Conservation (phyloP, 768 basidiomycete genomes). For the Xerocomus spinulosus region DNA sequence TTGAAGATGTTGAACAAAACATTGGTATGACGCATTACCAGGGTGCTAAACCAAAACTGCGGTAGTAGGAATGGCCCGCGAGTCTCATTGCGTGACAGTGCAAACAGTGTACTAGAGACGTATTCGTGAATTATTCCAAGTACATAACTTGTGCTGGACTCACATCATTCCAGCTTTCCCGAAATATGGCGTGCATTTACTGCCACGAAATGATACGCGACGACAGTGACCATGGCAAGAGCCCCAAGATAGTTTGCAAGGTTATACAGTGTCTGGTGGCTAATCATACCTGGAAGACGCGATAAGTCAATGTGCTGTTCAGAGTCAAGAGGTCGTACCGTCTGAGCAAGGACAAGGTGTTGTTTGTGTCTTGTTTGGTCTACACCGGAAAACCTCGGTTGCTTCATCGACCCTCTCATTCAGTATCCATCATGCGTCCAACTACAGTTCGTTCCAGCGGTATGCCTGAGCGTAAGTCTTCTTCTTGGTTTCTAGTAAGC, state of each 20-base stretch:
- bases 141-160: neutral
- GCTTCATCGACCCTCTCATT: constrained; percentile 1
- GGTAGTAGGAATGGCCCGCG: constrained; percentile 1
- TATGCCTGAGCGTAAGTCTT: constrained; percentile 77
- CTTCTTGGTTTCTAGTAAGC: no score
- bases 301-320: neutral
- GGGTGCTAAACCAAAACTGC: constrained; percentile 13
- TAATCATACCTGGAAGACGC: constrained; percentile 55
- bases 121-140: neutral
- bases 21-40: constrained; percentile 12
- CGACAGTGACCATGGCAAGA: constrained; percentile 81
- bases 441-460: constrained; percentile 57
- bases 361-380: constrained; percentile 34
- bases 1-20: constrained; percentile 10
- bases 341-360: constrained; percentile 13
- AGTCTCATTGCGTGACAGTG: neutral
- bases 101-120: neutral
- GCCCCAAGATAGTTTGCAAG: constrained; percentile 81
- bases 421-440: constrained; percentile 40
- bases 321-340: constrained; percentile 9
- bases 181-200: constrained; percentile 63
- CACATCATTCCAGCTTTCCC: constrained; percentile 16
- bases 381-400: constrained; percentile 28
- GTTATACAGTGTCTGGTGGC: constrained; percentile 71
- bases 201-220: constrained; percentile 86